A percentile compares a stretch with the other conserved stretches of the same genome.
Evolutionary conservation across 306 rosid species (phyloP).

Genomic region (Quercus wislizeni): DNA sequence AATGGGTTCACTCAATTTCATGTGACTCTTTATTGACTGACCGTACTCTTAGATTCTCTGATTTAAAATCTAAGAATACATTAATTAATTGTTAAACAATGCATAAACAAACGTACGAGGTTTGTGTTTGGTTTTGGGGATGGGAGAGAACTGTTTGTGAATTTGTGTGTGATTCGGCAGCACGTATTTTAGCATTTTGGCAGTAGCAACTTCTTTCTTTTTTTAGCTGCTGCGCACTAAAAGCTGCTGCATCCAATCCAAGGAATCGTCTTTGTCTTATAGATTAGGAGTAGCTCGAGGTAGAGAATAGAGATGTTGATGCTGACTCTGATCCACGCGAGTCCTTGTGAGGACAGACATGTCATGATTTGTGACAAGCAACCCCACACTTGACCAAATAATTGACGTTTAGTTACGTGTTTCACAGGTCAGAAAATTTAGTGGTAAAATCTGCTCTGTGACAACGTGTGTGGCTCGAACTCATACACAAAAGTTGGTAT

Average conservation of each 20-base stretch:
- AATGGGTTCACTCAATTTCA: slow-evolving; percentile 31
- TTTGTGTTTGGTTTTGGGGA: slow-evolving; percentile 18
- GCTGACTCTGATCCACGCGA: slow-evolving; percentile 36
- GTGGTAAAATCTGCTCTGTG: no score
- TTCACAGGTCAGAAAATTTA: no score
- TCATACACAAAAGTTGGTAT: background rate
- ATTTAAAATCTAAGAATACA: slow-evolving; percentile 11
- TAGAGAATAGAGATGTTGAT: slow-evolving; percentile 8
- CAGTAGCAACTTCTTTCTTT: background rate
- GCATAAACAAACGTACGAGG: slow-evolving; percentile 38
- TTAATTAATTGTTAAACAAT: slow-evolving; percentile 28
- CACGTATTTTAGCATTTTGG: background rate
- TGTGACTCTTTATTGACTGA: slow-evolving; percentile 29
- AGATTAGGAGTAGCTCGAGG: background rate
- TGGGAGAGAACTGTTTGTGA: background rate
- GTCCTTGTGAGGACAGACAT: slow-evolving; percentile 4
- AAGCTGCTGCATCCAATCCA: background rate
- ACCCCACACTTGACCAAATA: background rate
- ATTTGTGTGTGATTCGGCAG: background rate
- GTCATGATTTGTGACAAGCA: slow-evolving; percentile 11
- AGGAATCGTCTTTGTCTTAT: background rate
- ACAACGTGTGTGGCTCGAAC: background rate
- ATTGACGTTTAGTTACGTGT: background rate
- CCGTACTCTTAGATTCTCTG: slow-evolving; percentile 26
- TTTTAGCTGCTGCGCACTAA: background rate